Conservation (phyloP, 805 yeast genomes). For the Metschnikowia gruessii region DNA sequence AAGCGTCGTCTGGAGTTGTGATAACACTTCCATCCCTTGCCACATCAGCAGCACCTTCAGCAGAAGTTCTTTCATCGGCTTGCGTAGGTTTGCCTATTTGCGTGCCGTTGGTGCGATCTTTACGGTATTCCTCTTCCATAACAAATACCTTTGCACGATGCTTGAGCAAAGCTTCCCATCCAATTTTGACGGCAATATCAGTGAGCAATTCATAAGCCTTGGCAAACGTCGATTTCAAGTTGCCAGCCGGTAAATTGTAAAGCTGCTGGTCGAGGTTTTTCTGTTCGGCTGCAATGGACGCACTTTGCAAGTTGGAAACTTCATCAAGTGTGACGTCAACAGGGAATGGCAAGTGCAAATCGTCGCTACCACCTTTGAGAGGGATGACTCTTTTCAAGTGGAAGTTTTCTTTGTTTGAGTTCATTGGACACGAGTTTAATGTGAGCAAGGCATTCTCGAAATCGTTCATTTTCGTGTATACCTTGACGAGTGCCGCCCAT, state of each 20-base stretch:
- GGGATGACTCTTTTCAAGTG: conserved; percentile 58
- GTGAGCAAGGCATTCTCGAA: conserved; percentile 71
- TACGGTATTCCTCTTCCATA: conserved; percentile 47
- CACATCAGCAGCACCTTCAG: background rate
- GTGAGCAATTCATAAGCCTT: conserved; percentile 45
- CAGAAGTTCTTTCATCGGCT: conserved; percentile 10
- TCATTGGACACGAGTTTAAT: conserved; percentile 80
- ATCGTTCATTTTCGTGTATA: conserved; percentile 60
- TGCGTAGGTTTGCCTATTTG: conserved; percentile 11
- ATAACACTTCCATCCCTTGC: background rate
- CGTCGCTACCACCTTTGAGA: conserved; percentile 45
- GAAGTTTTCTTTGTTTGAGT: conserved; percentile 65
- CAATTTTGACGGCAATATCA: conserved; percentile 43
- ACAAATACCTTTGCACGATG: conserved; percentile 47
- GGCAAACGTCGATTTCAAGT: conserved; percentile 51
- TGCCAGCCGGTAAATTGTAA: conserved; percentile 64
- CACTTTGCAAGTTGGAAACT: conserved; percentile 64
- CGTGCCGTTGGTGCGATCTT: conserved; percentile 29
- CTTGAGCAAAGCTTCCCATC: conserved; percentile 45
- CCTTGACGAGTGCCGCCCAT: conserved; percentile 66
- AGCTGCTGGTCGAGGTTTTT: conserved; percentile 60
- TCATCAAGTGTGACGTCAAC: conserved; percentile 68
- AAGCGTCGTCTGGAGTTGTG: conserved; percentile 28
- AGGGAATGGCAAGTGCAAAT: conserved; percentile 73
- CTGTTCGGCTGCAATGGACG: conserved; percentile 64